phyloP scores from a whole-genome alignment of 768 basidiomycete genomes.

The Sporobolomyces pararoseus region DNA sequence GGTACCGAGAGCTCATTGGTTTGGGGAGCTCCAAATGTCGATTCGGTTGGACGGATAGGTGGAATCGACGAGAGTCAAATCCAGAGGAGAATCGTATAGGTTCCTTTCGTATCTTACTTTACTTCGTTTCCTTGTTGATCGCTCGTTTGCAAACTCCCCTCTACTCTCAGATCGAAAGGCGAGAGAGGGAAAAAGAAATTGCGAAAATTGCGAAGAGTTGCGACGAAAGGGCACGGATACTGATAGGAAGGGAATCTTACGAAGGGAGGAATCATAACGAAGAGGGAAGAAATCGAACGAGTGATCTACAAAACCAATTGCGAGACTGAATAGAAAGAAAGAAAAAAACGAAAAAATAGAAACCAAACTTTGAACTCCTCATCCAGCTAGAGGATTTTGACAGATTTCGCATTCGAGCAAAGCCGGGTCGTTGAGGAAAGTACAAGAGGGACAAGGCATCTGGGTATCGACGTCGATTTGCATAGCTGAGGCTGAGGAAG shows the following conservation, averaged over 20 bases:
- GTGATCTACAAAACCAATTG: conserved; percentile 10
- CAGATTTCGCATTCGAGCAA: conserved; percentile 29
- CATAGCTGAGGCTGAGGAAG: too few species aligned
- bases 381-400: neutral
- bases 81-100: conserved; percentile 18
- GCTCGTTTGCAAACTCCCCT: too few species aligned
- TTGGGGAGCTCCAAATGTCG: conserved; percentile 69
- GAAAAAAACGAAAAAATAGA: neutral
- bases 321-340: too few species aligned
- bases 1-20: conserved; percentile 60
- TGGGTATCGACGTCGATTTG: neutral
- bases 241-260: neutral
- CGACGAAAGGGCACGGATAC: too few species aligned
- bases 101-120: too few species aligned
- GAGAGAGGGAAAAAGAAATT: neutral
- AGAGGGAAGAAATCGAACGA: neutral
- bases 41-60: conserved; percentile 58
- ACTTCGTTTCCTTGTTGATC: too few species aligned
- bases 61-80: conserved; percentile 38
- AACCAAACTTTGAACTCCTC: too few species aligned
- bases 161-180: too few species aligned
- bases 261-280: neutral
- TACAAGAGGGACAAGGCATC: conserved; percentile 20
- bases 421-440: conserved; percentile 26
- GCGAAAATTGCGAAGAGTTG: too few species aligned